A percentile compares a stretch with the other conserved stretches of the same genome.
Conservation (phyloP, 176 grass and related monocot genomes). For the Eleusine coracana region DNA sequence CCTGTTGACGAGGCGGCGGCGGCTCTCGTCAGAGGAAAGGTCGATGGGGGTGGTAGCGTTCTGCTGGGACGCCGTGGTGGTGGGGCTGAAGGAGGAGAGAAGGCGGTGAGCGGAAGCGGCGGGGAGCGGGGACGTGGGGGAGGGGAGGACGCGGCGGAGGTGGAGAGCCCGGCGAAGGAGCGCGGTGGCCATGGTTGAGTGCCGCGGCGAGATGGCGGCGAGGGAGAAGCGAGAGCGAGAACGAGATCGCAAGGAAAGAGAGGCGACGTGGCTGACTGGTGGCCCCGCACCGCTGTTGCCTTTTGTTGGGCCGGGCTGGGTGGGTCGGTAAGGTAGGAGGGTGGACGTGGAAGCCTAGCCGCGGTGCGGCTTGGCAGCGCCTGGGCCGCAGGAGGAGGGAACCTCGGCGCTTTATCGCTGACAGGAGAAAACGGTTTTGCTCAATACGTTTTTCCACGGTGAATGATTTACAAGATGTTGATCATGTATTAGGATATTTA, state of each 20-base stretch:
- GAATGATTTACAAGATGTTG: too few species aligned
- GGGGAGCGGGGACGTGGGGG: background rate
- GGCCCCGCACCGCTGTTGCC: background rate
- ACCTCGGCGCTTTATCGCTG: background rate
- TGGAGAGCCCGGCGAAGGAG: slow-evolving; percentile 46
- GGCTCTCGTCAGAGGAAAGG: slow-evolving; percentile 78
- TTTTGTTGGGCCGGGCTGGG: background rate
- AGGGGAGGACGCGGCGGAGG: slow-evolving; percentile 42
- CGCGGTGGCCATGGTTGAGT: slow-evolving; percentile 43
- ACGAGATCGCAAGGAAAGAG: background rate
- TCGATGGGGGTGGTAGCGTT: slow-evolving; percentile 43
- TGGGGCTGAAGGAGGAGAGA: slow-evolving; percentile 14
- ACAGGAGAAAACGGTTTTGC: too few species aligned
- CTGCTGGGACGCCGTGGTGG: slow-evolving; percentile 42
- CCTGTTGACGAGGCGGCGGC: slow-evolving; percentile 89
- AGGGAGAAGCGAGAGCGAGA: background rate
- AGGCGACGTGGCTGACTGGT: slow-evolving; percentile 33
- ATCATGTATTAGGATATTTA: too few species aligned
- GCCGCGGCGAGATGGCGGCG: background rate
- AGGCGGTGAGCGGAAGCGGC: background rate
- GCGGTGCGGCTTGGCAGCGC: background rate
- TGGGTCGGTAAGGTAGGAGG: background rate
- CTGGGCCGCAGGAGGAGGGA: background rate
- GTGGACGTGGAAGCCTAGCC: background rate
- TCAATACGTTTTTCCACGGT: too few species aligned